A percentile compares a stretch with the other conserved stretches of the same genome.
Evolutionary conservation across 2,329 filamentous ascomycete species (phyloP).

Genomic region (Xylariaceae sp.): DNA sequence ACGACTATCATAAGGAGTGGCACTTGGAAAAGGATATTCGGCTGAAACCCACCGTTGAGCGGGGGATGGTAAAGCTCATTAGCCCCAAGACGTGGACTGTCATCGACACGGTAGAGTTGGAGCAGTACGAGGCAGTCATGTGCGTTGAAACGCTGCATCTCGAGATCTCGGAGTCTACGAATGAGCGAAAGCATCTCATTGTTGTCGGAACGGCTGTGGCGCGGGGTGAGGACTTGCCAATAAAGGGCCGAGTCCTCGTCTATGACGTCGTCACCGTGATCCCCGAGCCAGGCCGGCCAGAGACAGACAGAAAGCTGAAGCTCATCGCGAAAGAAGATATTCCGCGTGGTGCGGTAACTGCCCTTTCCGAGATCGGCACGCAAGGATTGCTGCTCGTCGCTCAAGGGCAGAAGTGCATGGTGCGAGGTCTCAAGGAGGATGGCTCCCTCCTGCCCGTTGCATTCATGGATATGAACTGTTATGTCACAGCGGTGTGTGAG

Average conservation of each 20-base stretch:
- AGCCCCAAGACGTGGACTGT: slow-evolving; percentile 71
- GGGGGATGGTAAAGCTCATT: slow-evolving; percentile 70
- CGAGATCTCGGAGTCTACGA: slow-evolving; percentile 85
- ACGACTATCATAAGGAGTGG: slow-evolving; percentile 78
- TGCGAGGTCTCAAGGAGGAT: slow-evolving; percentile 91
- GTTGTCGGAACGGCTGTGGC: slow-evolving; percentile 78
- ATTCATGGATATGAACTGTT: slow-evolving; percentile 96
- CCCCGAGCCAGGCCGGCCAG: slow-evolving; percentile 76
- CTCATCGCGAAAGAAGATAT: slow-evolving; percentile 86
- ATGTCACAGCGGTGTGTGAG: slow-evolving; percentile 80
- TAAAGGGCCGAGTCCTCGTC: slow-evolving; percentile 79
- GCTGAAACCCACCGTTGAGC: slow-evolving; percentile 63
- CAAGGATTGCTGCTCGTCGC: slow-evolving; percentile 85
- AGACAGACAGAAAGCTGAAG: slow-evolving; percentile 81
- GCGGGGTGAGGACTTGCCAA: slow-evolving; percentile 86
- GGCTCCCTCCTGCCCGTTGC: slow-evolving; percentile 87
- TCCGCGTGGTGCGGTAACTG: slow-evolving; percentile 83
- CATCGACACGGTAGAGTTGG: slow-evolving; percentile 70
- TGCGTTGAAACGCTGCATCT: slow-evolving; percentile 79
- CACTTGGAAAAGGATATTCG: slow-evolving; percentile 61
- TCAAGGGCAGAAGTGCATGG: slow-evolving; percentile 96
- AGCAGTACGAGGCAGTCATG: slow-evolving; percentile 70
- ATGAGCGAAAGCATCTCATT: slow-evolving; percentile 76
- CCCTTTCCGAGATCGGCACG: slow-evolving; percentile 75
- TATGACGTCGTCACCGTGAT: slow-evolving; percentile 91